Percentiles rank a stretch among this genome's conserved stretches.
Conservation (phyloP, 805 yeast genomes). For the Priceomyces castillae region DNA sequence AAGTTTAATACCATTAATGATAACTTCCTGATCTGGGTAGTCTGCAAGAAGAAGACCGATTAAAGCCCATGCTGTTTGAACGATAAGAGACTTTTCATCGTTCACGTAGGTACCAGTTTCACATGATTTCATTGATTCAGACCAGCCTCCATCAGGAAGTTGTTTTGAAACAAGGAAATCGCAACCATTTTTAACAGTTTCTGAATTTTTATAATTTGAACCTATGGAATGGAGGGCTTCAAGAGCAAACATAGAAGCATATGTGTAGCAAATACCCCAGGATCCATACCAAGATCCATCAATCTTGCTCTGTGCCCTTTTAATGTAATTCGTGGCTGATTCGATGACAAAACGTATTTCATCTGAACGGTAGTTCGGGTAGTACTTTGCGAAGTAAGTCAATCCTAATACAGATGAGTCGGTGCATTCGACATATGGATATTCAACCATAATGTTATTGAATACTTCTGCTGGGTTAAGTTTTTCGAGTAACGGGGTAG, state of each 20-base stretch:
- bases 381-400: slow-evolving; percentile 67
- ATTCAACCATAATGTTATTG: slow-evolving; percentile 97
- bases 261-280: slow-evolving; percentile 96
- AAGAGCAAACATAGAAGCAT: slow-evolving; percentile 96
- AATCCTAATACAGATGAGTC: slow-evolving; percentile 92
- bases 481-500: slow-evolving; percentile 70
- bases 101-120: slow-evolving; percentile 78
- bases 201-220: slow-evolving; percentile 58
- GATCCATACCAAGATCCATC: slow-evolving; percentile 99
- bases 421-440: slow-evolving; percentile 97
- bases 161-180: slow-evolving; percentile 78
- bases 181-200: slow-evolving; percentile 70
- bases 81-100: slow-evolving; percentile 61
- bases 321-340: slow-evolving; percentile 72
- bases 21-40: slow-evolving; percentile 67
- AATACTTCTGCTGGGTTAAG: slow-evolving; percentile 97
- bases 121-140: slow-evolving; percentile 88
- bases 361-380: slow-evolving; percentile 57
- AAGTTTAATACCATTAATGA: slow-evolving; percentile 61
- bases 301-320: slow-evolving; percentile 51
- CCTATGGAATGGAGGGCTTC: slow-evolving; percentile 83
- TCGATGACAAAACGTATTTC: slow-evolving; percentile 70
- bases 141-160: slow-evolving; percentile 93
- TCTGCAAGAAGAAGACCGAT: slow-evolving; percentile 78
- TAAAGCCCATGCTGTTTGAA: slow-evolving; percentile 91